Conservation (phyloP, 1,139 yeast species). For the Magnusiomyces sp. region DNA sequence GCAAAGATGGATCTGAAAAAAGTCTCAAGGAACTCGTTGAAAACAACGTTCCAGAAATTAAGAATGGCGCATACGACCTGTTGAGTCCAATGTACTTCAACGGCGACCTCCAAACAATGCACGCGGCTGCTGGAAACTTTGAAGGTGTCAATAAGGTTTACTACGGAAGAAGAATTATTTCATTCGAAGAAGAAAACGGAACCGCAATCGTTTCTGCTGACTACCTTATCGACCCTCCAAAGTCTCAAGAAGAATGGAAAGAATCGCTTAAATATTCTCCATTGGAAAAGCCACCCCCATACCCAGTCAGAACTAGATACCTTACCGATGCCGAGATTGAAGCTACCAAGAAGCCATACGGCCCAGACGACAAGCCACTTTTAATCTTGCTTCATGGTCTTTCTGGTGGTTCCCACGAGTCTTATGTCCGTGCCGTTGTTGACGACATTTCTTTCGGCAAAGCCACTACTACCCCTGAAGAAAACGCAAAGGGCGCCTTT, state of each 20-base stretch:
- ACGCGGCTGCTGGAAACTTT: conserved; percentile 49
- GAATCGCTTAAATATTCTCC: conserved; percentile 45
- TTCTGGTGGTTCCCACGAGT: conserved; percentile 89
- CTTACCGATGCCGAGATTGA: conserved; percentile 46
- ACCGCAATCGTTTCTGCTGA: conserved; percentile 71
- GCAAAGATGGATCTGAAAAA: conserved; percentile 22
- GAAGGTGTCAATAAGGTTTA: conserved; percentile 47
- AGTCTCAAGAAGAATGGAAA: conserved; percentile 42
- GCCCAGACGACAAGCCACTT: conserved; percentile 44
- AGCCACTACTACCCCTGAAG: neutral
- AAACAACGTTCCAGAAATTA: conserved; percentile 39
- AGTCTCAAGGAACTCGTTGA: conserved; percentile 37
- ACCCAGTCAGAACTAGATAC: conserved; percentile 73
- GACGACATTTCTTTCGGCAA: conserved; percentile 17
- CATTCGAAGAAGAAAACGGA: conserved; percentile 39
- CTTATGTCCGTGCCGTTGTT: conserved; percentile 58
- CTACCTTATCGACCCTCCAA: conserved; percentile 52
- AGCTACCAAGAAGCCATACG: conserved; percentile 1
- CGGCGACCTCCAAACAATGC: conserved; percentile 70
- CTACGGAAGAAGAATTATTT: conserved; percentile 69
- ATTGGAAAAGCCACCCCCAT: conserved; percentile 61
- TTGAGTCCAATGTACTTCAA: conserved; percentile 53
- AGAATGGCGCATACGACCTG: conserved; percentile 27
- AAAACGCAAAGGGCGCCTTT: conserved; percentile 27
- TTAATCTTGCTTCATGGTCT: conserved; percentile 73